Base-by-base conservation (phyloP, 1,139 yeast species). In the Meyerozyma sp. region DNA sequence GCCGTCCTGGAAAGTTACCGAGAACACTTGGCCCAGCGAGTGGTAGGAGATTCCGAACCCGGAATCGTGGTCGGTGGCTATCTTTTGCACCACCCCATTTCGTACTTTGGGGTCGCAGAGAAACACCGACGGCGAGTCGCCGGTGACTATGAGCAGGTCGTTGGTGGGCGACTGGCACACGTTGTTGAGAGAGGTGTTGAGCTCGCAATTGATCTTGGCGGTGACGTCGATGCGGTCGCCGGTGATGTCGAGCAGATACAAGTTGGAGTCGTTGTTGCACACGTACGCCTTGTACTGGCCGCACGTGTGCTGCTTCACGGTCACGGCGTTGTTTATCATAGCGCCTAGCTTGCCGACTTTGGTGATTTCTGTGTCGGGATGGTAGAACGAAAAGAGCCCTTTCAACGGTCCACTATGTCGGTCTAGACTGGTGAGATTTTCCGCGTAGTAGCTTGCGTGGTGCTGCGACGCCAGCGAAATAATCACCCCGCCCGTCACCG, bases 1-100 rank as follows among this genome's bases (percentile, higher is more conserved):
- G 7, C 98, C 97, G 57, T 86, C 90, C 62, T 90, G 96, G 59
- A 88, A 89, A 21, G 91, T 82, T 0, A 88, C 80, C 2, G 95
- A 83, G 61, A 90, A 85, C 52, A 82, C 73, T 46, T 75, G 55
- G 16, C 93, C 95, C 42, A 84, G 80, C 16, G 84, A 75, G 50
- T 84, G 82, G 63, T 82, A 89, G n/a, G 85, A 78, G 1, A 88
- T 79, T 3, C 95, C 89, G 58, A 90, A 88, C 4, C 96, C 97
- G 43, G 84, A 78, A 51, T 86, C 95, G 44, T 85, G 83, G 9
- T 69, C 63, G 0, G 91, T 82, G 39, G 73, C 70, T 34, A 85
- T 44, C 26, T 18, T 32, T 7, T 36, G 27, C 4, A 34, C 37
- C 13, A 34, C 37, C 13, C 37, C 37, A n/a, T 18, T 34, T 2